These are phyloP conservation scores for Fusarium lateritium DNA, from an alignment of 2,329 filamentous ascomycete species.

Conservation along the genomic window DNA sequence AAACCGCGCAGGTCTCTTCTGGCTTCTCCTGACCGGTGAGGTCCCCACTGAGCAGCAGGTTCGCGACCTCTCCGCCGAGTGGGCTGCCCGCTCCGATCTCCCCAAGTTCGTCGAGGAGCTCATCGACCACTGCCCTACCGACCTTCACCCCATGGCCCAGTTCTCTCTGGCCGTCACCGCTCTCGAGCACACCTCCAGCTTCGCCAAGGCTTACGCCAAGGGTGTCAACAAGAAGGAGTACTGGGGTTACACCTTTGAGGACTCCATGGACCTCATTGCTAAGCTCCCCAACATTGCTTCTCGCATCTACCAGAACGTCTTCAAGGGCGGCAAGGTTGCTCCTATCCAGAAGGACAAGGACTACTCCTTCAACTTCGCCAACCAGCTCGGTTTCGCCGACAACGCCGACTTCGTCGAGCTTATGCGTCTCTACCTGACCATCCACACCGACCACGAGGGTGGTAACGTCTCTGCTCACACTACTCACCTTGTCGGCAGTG, in stretches of 20 bases:
- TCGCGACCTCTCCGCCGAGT: constrained; percentile 96
- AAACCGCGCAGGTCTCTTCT: constrained; percentile 84
- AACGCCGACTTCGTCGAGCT: constrained; percentile 99
- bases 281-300: constrained; percentile 98
- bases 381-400: constrained; percentile 96
- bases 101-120: constrained; percentile 99
- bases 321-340: constrained; percentile 99
- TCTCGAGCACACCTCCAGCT: constrained; percentile 97
- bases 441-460: constrained; percentile 99
- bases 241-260: constrained; percentile 99
- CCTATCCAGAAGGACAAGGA: constrained; percentile 98
- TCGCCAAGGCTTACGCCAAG: constrained; percentile 98
- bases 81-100: constrained; percentile 96
- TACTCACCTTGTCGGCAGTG: constrained; percentile 96
- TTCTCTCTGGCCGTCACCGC: constrained; percentile 98
- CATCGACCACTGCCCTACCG: constrained; percentile 98
- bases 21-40: constrained; percentile 98
- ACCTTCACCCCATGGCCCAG: constrained; percentile 99
- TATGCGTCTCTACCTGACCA: constrained; percentile 98
- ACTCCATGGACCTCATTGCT: constrained; percentile 99
- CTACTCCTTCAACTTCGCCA: constrained; percentile 99
- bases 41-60: constrained; percentile 98
- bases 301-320: constrained; percentile 99
- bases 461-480: constrained; percentile 99
- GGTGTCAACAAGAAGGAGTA: constrained; percentile 99